Base-by-base conservation (phyloP, 805 yeast genomes). In the Hemisphaericaspora nanyangensis region DNA sequence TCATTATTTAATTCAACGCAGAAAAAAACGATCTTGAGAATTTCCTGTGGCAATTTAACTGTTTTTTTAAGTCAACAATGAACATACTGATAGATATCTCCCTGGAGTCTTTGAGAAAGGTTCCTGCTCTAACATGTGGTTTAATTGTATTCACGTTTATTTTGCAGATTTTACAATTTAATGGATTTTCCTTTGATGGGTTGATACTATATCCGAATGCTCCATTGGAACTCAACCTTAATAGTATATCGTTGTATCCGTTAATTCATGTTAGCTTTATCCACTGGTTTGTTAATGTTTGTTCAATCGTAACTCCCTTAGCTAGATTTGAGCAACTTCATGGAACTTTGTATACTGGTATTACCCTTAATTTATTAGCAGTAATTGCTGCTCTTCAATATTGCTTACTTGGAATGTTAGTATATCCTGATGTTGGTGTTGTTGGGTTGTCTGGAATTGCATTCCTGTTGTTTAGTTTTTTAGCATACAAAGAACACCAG, bases 311-410 rank as follows among this genome's bases (percentile, higher is more conserved):
- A 42, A 74, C 82, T 0, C 79, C 85, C 16, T 57, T 87, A 50
- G 66, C 81, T 10, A 67, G 70, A 37, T 88, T 81, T 58, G 96
- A 88, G 65, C 64, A 71, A 40, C 56, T 61, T 17, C 82, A 86
- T 52, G 97, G 96, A 5, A 87, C 97, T 0, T 83, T 88, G 3
- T 78, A 86, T 58, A 84, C 95, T 4, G 96, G 95, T 4, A 68
- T 89, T 33, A 80, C 88, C 12, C 65, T 89, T 40, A 88, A 87
- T 56, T 47, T 85, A 18, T 60, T 83, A 35, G 85, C 95, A 2
- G 79, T 82, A 1, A 58, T 77, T 4, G 73, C 91, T 2, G 96
- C 84, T 4, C 52, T 86, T 29, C 74, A 77, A 32, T 82, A 75
- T 60, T 74, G 83, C 48, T 18, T 76, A 6, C 54, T 77, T 4